These are phyloP conservation scores for Schizophyllum commune DNA, from an alignment of 1,284 basidiomycete species.

Conservation along the genomic window DNA sequence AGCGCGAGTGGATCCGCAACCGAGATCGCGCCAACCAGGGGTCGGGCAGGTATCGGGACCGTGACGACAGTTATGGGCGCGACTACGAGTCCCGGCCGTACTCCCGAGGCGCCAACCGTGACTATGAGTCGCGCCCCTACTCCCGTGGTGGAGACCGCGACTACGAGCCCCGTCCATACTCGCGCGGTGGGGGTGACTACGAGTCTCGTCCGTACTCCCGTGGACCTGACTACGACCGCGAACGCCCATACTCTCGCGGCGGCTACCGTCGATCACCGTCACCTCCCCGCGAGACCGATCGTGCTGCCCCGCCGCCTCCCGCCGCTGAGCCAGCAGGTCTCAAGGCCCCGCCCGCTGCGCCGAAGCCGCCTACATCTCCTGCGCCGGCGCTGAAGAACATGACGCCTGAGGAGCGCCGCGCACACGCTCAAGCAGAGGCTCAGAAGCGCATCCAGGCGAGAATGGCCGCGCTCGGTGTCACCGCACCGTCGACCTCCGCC, in stretches of 20 bases:
- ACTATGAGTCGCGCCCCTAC: constrained; percentile 25
- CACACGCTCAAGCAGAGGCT: constrained; percentile 78
- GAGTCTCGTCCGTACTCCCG: constrained; percentile 11
- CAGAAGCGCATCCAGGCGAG: constrained; percentile 82
- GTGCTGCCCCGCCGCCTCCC: constrained; percentile 33
- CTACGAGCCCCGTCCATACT: constrained; percentile 15
- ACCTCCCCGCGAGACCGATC: constrained; percentile 8
- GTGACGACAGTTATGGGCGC: constrained; percentile 27
- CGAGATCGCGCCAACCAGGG: constrained; percentile 84
- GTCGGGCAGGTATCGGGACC: constrained; percentile 56
- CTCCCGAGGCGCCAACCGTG: constrained; percentile 30
- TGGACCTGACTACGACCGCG: constrained; percentile 9
- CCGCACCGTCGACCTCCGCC: constrained; percentile 34
- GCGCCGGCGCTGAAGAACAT: constrained; percentile 58
- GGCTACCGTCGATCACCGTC: constrained; percentile 20
- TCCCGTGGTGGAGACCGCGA: constrained; percentile 28
- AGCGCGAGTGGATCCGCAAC: constrained; percentile 71
- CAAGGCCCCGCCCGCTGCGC: constrained; percentile 41
- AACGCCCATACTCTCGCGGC: constrained; percentile 6
- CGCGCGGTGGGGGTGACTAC: constrained; percentile 16
- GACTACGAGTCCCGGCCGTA: constrained; percentile 29
- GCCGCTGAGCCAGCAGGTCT: constrained; percentile 31
- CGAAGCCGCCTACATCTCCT: constrained; percentile 33
- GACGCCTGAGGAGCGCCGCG: constrained; percentile 80
- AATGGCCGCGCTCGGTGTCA: constrained; percentile 79